Conservation (phyloP, 192 early-diverging fungal genomes). For the Linnemannia hyalina region DNA sequence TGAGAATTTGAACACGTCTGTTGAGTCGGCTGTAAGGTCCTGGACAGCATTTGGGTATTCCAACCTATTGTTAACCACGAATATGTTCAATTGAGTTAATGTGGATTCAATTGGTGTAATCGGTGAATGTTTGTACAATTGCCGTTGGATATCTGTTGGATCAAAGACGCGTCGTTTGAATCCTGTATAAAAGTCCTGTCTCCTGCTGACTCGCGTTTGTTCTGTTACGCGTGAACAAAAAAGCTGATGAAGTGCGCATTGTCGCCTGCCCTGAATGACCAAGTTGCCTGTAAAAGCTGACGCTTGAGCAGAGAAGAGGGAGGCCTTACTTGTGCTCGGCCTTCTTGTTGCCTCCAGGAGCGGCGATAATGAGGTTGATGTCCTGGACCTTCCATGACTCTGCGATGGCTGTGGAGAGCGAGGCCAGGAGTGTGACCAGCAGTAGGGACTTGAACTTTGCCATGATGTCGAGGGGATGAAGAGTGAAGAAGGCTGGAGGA, state of each 20-base stretch:
- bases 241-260: background rate
- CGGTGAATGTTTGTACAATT: background rate
- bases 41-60: conserved; percentile 36
- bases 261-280: background rate
- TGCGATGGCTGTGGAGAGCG: conserved; percentile 40
- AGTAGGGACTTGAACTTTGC: conserved; percentile 43
- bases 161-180: background rate
- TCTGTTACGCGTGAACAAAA: background rate
- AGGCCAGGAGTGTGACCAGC: conserved; percentile 36
- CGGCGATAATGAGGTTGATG: conserved; percentile 36
- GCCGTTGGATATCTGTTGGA: background rate
- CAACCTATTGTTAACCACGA: conserved; percentile 13
- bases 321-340: conserved; percentile 42
- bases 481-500: background rate
- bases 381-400: conserved; percentile 41
- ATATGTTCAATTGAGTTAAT: background rate
- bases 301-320: background rate
- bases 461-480: conserved; percentile 19
- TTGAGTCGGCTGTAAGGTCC: conserved; percentile 14
- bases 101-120: background rate
- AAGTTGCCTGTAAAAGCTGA: background rate
- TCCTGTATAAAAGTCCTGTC: background rate
- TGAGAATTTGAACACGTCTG: conserved; percentile 41
- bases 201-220: background rate
- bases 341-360: conserved; percentile 38